Percentiles rank a stretch among this genome's conserved stretches.
Conservation (phyloP, 495 filamentous ascomycete species). For the Neurospora sp. region DNA sequence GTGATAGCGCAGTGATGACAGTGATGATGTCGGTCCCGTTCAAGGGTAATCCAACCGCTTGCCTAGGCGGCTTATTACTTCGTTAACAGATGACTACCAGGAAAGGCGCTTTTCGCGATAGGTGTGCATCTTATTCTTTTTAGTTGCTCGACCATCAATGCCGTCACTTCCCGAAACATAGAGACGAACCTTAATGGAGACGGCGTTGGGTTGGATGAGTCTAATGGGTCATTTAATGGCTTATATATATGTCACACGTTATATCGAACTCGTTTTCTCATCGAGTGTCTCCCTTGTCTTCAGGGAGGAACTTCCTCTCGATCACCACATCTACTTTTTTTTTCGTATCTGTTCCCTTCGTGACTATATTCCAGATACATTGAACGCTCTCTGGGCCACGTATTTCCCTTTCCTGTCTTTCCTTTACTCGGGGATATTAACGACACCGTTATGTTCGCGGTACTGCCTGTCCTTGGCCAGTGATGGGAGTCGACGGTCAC, state of each 20-base stretch:
- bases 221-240: not conserved
- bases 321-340: not conserved
- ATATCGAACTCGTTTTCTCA: not conserved
- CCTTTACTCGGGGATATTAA: fast-evolving
- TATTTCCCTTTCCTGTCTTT: not conserved
- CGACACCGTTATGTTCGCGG: not conserved
- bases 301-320: not conserved
- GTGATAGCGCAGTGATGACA: not conserved
- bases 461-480: not conserved
- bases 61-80: not conserved
- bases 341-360: not conserved
- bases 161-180: not conserved
- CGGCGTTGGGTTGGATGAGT: fast-evolving
- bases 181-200: not conserved
- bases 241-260: not conserved
- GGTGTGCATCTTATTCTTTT: not conserved
- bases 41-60: not conserved
- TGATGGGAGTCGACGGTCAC: not conserved
- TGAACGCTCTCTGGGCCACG: not conserved
- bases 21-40: not conserved
- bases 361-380: too few species aligned
- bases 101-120: not conserved
- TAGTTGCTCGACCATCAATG: not conserved
- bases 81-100: not conserved
- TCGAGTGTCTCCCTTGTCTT: not conserved